phyloP scores from a whole-genome alignment of 2,329 filamentous ascomycete species.

The Venturia nashicola region DNA sequence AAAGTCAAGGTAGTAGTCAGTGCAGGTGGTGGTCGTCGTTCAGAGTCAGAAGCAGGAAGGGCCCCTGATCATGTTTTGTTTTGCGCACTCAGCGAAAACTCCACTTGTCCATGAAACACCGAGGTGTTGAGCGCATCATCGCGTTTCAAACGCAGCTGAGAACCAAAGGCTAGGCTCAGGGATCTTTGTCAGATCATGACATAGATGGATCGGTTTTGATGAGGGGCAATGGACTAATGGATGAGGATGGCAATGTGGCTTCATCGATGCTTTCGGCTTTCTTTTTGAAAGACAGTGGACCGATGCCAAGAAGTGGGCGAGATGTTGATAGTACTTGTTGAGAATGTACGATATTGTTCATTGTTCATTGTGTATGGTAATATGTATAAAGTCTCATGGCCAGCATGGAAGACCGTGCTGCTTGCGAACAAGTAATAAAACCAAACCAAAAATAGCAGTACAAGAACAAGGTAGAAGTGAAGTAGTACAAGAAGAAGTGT shows the following conservation, averaged over 20 bases:
- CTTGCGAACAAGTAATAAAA: neutral
- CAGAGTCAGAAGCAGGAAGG: neutral
- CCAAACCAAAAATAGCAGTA: neutral
- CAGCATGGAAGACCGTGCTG: neutral
- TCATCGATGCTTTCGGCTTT: no score
- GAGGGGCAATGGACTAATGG: neutral
- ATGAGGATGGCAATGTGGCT: neutral
- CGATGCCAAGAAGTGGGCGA: no score
- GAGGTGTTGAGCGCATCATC: neutral
- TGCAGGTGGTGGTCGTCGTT: neutral
- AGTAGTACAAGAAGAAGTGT: neutral
- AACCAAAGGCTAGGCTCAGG: neutral
- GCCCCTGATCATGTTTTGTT: neutral
- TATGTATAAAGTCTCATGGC: neutral
- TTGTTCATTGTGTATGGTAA: neutral
- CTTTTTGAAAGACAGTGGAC: no score
- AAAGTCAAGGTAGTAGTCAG: neutral
- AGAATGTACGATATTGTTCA: no score
- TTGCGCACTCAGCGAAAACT: neutral
- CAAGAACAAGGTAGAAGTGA: constrained; percentile 6
- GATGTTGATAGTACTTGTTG: no score
- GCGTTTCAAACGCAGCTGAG: neutral
- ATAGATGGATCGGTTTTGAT: neutral
- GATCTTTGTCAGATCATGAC: neutral
- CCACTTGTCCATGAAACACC: neutral